Conservation (phyloP, 495 filamentous ascomycete species). For the Mytilinidion resinicola region DNA sequence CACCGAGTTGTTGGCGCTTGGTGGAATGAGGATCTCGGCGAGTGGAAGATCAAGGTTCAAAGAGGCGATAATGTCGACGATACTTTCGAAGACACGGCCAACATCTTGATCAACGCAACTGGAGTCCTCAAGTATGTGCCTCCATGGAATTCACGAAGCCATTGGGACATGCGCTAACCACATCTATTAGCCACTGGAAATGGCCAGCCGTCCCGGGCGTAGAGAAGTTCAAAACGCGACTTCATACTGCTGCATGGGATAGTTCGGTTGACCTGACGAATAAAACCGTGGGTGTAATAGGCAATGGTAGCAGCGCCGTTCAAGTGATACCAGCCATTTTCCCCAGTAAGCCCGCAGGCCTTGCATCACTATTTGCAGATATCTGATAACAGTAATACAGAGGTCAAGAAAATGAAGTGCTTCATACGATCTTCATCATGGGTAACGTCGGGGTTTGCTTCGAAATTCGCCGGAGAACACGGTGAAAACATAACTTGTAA, state of each 20-base stretch:
- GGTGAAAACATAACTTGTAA: not conserved
- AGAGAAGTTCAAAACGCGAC: not conserved
- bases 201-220: not conserved
- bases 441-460: not conserved
- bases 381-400: not conserved
- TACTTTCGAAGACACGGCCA: not conserved
- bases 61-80: not conserved
- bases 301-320: not conserved
- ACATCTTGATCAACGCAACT: not conserved
- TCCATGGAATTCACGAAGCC: not conserved
- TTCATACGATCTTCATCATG: not conserved
- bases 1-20: not conserved
- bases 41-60: not conserved
- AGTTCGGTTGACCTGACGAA: not conserved
- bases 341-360: not conserved
- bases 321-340: not conserved
- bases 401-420: not conserved
- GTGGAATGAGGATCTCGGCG: not conserved
- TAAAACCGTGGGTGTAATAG: not conserved
- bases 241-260: not conserved
- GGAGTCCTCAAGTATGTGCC: not conserved
- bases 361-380: not conserved
- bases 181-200: not conserved
- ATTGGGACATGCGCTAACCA: not conserved
- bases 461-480: not conserved